Percentiles rank a stretch among this genome's conserved stretches.
Evolutionary conservation across 176 grass and related monocot genomes (phyloP).

Genomic region (Guadua angustifolia): DNA sequence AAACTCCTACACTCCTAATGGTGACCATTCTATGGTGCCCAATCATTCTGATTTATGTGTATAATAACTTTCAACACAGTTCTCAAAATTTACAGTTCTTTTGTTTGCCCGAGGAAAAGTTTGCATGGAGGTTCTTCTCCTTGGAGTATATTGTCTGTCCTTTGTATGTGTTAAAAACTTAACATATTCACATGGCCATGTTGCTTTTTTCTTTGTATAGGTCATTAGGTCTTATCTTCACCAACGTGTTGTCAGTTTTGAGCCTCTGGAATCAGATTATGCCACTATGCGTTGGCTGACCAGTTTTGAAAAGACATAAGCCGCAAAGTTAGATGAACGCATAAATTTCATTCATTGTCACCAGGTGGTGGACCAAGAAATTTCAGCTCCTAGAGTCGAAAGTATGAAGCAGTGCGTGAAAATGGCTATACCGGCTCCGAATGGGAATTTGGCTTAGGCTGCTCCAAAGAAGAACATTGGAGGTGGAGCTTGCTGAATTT

Average conservation of each 20-base stretch:
- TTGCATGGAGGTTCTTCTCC: neutral
- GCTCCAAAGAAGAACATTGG: too few species aligned
- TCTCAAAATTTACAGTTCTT: neutral
- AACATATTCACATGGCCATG: neutral
- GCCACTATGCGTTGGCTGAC: neutral
- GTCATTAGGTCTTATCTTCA: neutral
- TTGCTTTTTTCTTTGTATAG: neutral
- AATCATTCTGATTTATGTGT: conserved; percentile 16
- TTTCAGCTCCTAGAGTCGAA: neutral
- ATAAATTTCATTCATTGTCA: conserved; percentile 17
- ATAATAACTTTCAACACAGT: conserved; percentile 3
- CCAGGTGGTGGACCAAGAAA: neutral
- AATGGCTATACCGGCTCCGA: neutral
- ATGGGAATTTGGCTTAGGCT: too few species aligned
- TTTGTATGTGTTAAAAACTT: neutral
- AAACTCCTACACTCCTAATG: neutral
- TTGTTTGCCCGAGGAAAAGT: conserved; percentile 23
- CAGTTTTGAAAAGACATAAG: conserved; percentile 18
- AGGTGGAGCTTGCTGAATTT: too few species aligned
- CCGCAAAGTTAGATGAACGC: conserved; percentile 39
- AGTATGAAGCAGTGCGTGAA: neutral
- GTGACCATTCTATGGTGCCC: neutral
- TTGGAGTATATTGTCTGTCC: conserved; percentile 44
- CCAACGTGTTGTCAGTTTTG: neutral
- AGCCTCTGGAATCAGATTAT: neutral